Evolutionary conservation across 1,139 yeast genomes (phyloP).

Genomic region (Hemisphaericaspora xylanilytica): DNA sequence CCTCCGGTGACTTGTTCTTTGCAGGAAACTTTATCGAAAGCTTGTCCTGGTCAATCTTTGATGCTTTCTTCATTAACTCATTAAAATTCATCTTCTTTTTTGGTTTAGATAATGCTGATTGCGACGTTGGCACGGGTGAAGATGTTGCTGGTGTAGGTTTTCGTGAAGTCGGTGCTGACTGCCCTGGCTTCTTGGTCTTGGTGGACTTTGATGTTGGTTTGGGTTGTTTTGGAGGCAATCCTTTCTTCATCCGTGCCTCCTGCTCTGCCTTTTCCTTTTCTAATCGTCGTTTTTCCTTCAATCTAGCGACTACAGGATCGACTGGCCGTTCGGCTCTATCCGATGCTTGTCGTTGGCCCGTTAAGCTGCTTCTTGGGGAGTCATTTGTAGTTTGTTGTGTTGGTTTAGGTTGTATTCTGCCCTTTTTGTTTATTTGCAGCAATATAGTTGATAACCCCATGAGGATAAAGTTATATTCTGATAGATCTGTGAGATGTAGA

Average conservation of each 20-base stretch:
- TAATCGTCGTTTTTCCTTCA: slow-evolving; percentile 62
- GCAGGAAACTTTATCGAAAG: slow-evolving; percentile 36
- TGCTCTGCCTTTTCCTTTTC: slow-evolving; percentile 49
- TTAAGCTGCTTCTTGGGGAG: background rate
- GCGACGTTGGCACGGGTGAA: slow-evolving; percentile 4
- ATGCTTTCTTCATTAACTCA: slow-evolving; percentile 71
- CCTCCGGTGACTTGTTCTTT: slow-evolving; percentile 33
- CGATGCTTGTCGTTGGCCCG: slow-evolving; percentile 1
- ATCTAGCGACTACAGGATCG: slow-evolving; percentile 57
- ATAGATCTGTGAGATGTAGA: background rate
- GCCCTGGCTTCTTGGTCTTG: slow-evolving; percentile 1
- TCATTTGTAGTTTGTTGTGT: background rate
- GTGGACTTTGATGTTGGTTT: slow-evolving; percentile 13
- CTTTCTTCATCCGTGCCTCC: slow-evolving; percentile 32
- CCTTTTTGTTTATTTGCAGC: slow-evolving; percentile 32
- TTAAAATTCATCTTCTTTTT: slow-evolving; percentile 57
- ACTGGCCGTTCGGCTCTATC: slow-evolving; percentile 15
- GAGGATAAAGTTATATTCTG: slow-evolving; percentile 7
- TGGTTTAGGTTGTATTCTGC: slow-evolving; percentile 18
- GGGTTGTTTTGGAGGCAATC: slow-evolving; percentile 25
- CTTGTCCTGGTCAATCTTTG: slow-evolving; percentile 47
- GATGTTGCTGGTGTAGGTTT: slow-evolving; percentile 7
- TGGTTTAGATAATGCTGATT: slow-evolving; percentile 13
- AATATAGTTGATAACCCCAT: slow-evolving; percentile 26
- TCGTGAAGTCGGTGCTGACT: slow-evolving; percentile 8